Conservation (phyloP, 345 rosid species). For the Lepidium didymum region DNA sequence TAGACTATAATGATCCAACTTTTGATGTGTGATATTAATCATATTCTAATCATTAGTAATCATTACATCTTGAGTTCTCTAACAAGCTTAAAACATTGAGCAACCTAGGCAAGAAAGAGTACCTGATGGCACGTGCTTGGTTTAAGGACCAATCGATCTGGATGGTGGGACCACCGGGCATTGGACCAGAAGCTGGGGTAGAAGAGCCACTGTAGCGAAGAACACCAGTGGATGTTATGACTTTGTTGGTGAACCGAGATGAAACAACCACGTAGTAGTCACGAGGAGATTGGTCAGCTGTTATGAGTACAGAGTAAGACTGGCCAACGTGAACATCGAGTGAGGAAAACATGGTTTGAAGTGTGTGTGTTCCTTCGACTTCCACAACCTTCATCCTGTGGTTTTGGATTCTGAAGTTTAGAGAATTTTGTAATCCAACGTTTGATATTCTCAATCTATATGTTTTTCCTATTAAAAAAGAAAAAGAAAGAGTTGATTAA, state of each 20-base stretch:
- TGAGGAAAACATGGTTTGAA: constrained; percentile 35
- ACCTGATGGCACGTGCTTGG: constrained; percentile 93
- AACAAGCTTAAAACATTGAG: not conserved
- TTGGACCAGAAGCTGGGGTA: constrained; percentile 44
- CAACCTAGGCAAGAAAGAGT: not conserved
- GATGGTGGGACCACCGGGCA: constrained; percentile 61
- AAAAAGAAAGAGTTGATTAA: not conserved
- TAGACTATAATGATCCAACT: no score
- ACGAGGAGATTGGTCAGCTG: constrained; percentile 35
- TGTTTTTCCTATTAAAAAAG: constrained; percentile 34
- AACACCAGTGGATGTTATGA: constrained; percentile 61
- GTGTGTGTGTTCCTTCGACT: constrained; percentile 59
- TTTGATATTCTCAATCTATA: constrained; percentile 52
- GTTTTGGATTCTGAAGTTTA: constrained; percentile 43
- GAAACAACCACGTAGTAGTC: constrained; percentile 51
- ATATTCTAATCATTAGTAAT: no score
- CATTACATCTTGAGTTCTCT: not conserved
- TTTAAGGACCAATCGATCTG: constrained; percentile 86
- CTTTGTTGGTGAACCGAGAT: constrained; percentile 54
- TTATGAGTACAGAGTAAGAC: constrained; percentile 58
- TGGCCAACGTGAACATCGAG: constrained; percentile 60
- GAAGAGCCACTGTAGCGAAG: constrained; percentile 74
- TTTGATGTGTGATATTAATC: no score
- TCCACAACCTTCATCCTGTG: constrained; percentile 51
- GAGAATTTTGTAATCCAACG: constrained; percentile 47